These are phyloP conservation scores for Alectoria sarmentosa DNA, from an alignment of 495 filamentous ascomycete genomes.

Conservation along the genomic window DNA sequence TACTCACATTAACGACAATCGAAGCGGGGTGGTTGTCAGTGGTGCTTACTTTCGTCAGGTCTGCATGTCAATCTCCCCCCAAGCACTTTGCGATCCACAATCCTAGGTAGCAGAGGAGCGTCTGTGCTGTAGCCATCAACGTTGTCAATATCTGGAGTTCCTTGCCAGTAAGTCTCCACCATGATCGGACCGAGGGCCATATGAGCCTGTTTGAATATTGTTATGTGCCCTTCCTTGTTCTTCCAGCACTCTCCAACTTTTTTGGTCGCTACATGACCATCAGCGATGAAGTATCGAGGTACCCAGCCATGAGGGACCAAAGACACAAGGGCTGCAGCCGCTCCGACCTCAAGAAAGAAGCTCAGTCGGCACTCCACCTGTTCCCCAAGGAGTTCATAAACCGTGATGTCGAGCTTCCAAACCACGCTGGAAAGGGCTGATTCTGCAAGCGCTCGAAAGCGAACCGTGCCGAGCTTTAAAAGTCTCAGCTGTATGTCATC, in stretches of 20 bases:
- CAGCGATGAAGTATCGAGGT: conserved; percentile 13
- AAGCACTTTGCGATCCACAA: conserved; percentile 10
- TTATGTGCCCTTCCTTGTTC: conserved; percentile 5
- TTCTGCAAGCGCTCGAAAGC: conserved; percentile 8
- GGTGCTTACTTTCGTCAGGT: background rate
- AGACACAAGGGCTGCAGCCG: background rate
- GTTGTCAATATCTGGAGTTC: background rate
- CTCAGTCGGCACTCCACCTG: conserved; percentile 17
- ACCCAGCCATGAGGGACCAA: conserved; percentile 15
- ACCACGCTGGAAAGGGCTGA: conserved; percentile 1
- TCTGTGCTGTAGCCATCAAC: background rate
- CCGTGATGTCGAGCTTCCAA: conserved; percentile 12
- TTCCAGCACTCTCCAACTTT: conserved; percentile 12
- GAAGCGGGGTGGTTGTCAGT: background rate
- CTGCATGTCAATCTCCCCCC: conserved; percentile 13
- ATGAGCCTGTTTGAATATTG: conserved; percentile 9
- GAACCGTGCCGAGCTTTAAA: conserved; percentile 6
- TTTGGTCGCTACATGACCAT: conserved; percentile 12
- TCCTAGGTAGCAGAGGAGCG: background rate
- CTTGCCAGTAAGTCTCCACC: conserved; percentile 13
- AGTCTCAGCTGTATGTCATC: conserved; percentile 18
- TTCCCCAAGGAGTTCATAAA: conserved; percentile 2
- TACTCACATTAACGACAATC: background rate
- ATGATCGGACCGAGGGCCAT: conserved; percentile 5
- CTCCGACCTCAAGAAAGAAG: conserved; percentile 13